These are phyloP conservation scores for Alternaria alternata DNA, from an alignment of 2,329 filamentous ascomycete genomes.

Conservation along the genomic window DNA sequence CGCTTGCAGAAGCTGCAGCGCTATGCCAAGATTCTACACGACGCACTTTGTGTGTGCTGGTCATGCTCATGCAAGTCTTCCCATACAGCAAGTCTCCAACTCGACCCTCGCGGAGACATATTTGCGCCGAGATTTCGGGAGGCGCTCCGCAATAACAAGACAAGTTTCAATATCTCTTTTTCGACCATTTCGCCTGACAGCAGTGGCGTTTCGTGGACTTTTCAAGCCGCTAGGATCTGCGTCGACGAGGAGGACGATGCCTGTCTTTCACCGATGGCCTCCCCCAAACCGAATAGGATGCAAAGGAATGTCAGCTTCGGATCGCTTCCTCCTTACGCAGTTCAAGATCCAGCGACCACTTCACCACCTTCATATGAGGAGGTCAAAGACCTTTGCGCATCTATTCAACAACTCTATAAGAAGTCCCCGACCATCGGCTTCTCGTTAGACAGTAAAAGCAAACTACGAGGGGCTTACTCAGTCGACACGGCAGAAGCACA, in stretches of 20 bases:
- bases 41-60: slow-evolving; percentile 40
- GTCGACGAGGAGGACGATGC: slow-evolving; percentile 39
- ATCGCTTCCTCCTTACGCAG: slow-evolving; percentile 43
- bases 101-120: slow-evolving; percentile 40
- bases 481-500: slow-evolving; percentile 28
- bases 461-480: slow-evolving; percentile 39
- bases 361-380: slow-evolving; percentile 30
- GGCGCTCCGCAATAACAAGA: slow-evolving; percentile 22
- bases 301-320: slow-evolving; percentile 47
- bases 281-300: slow-evolving; percentile 25
- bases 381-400: slow-evolving; percentile 48
- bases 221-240: slow-evolving; percentile 46
- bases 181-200: slow-evolving; percentile 25
- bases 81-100: slow-evolving; percentile 45
- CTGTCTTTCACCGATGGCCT: slow-evolving; percentile 15
- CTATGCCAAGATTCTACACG: slow-evolving; percentile 45
- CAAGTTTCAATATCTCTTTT: slow-evolving; percentile 47
- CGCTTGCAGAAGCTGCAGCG: slow-evolving; percentile 46
- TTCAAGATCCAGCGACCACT: slow-evolving; percentile 28
- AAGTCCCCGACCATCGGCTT: slow-evolving; percentile 42
- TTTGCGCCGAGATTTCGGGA: slow-evolving; percentile 33
- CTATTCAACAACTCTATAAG: slow-evolving; percentile 40
- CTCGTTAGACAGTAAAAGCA: slow-evolving; percentile 43
- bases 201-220: slow-evolving; percentile 32
- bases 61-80: slow-evolving; percentile 45